Percentiles rank a stretch among this genome's conserved stretches.
Conservation (phyloP, 148 eudicot genomes). For the Talinum fruticosum region DNA sequence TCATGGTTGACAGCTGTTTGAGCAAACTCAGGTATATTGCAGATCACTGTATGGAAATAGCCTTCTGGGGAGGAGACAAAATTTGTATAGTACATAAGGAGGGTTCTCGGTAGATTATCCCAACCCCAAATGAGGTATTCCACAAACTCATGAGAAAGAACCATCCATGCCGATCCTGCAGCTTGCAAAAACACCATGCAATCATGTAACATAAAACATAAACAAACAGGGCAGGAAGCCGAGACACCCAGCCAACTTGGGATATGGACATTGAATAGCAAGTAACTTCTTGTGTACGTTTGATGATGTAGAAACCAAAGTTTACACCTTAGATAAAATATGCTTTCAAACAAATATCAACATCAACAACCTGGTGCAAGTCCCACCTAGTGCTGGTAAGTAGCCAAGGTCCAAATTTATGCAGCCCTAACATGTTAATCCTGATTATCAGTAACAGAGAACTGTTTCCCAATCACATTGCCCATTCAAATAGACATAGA, state of each 20-base stretch:
- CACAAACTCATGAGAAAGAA: constrained; percentile 77
- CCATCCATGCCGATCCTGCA: constrained; percentile 98
- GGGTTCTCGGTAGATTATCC: constrained; percentile 89
- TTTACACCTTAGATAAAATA: background rate
- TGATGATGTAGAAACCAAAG: background rate
- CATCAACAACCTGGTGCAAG: background rate
- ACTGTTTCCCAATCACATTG: background rate
- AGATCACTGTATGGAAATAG: constrained; percentile 90
- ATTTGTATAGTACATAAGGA: constrained; percentile 93
- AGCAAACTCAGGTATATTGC: constrained; percentile 68
- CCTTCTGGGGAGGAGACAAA: constrained; percentile 91
- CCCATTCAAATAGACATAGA: background rate
- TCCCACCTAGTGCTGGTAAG: background rate
- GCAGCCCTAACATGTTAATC: background rate
- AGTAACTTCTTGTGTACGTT: background rate
- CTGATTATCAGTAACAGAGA: too few species aligned
- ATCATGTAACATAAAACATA: background rate
- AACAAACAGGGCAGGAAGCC: background rate
- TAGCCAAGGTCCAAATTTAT: background rate
- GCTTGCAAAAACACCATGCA: background rate
- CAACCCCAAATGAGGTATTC: constrained; percentile 89
- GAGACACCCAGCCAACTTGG: background rate
- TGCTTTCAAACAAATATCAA: background rate
- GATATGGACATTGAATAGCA: background rate
- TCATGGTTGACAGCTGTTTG: constrained; percentile 74